A percentile compares a stretch with the other conserved stretches of the same genome.
These are phyloP conservation scores for Cryptococcus floricola DNA, from an alignment of 1,284 basidiomycete species.

Conservation along the genomic window DNA sequence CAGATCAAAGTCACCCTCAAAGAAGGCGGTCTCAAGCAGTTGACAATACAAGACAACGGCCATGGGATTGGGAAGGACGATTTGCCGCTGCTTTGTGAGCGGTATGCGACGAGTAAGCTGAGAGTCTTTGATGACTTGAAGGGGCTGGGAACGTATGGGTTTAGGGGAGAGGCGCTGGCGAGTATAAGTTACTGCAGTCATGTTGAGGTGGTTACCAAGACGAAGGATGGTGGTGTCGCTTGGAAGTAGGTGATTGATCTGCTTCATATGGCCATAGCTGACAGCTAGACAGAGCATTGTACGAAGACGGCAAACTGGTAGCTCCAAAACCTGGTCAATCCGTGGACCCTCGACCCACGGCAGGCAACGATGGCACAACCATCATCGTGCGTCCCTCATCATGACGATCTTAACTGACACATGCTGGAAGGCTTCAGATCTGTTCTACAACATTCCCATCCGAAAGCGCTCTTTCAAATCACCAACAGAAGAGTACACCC, in stretches of 20 bases:
- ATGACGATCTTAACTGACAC: not conserved
- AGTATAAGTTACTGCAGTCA: conserved; percentile 94
- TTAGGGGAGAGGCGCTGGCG: conserved; percentile 94
- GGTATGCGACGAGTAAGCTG: conserved; percentile 95
- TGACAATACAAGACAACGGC: conserved; percentile 97
- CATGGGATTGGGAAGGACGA: conserved; percentile 81
- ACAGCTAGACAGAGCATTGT: conserved; percentile 62
- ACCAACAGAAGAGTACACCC: conserved; percentile 84
- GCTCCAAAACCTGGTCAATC: conserved; percentile 64
- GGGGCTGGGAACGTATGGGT: conserved; percentile 87
- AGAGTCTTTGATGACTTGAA: conserved; percentile 80
- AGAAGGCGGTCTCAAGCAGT: conserved; percentile 90
- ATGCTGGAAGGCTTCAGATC: conserved; percentile 71
- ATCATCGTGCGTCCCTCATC: conserved; percentile 61
- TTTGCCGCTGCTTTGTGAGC: conserved; percentile 83
- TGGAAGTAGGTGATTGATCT: conserved; percentile 67
- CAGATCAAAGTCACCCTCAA: conserved; percentile 84
- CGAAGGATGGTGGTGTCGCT: conserved; percentile 69
- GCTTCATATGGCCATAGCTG: not conserved
- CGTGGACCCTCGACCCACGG: conserved; percentile 78
- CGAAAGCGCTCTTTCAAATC: conserved; percentile 81
- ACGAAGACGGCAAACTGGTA: conserved; percentile 68
- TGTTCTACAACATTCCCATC: conserved; percentile 92
- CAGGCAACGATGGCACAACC: conserved; percentile 90
- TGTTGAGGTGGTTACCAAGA: conserved; percentile 85